phyloP scores from a whole-genome alignment of 2,329 filamentous ascomycete genomes.

The Didymella sp. region DNA sequence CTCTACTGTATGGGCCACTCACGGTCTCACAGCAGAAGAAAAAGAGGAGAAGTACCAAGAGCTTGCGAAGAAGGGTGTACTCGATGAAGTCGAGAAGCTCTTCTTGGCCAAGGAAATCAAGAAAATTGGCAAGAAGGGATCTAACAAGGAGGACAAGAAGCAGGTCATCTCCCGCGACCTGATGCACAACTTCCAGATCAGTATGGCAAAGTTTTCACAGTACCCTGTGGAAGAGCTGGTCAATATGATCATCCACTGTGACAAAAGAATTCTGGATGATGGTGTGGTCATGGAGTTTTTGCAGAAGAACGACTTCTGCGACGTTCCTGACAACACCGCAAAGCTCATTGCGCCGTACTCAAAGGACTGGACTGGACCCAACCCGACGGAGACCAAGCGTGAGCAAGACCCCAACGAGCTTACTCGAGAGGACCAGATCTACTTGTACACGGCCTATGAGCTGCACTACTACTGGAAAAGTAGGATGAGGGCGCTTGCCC shows the following conservation, averaged over 20 bases:
- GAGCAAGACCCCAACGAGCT: constrained; percentile 89
- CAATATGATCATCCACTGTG: constrained; percentile 94
- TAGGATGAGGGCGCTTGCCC: constrained; percentile 85
- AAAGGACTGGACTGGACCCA: constrained; percentile 93
- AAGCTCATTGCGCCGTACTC: constrained; percentile 96
- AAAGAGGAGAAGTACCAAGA: constrained; percentile 97
- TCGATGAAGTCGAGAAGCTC: constrained; percentile 96
- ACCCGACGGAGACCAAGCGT: constrained; percentile 76
- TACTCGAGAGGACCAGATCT: constrained; percentile 94
- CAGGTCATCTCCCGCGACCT: constrained; percentile 92
- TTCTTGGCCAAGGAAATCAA: constrained; percentile 98
- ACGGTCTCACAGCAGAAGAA: constrained; percentile 83
- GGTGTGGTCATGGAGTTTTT: constrained; percentile 95
- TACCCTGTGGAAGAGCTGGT: constrained; percentile 83
- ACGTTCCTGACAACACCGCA: constrained; percentile 84
- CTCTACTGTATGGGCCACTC: constrained; percentile 89
- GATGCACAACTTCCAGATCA: constrained; percentile 66
- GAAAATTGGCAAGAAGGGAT: constrained; percentile 72
- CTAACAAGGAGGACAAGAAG: constrained; percentile 94
- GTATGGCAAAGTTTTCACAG: constrained; percentile 91
- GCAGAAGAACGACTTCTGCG: constrained; percentile 90
- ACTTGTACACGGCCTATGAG: constrained; percentile 90
- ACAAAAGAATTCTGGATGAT: constrained; percentile 86
- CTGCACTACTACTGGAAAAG: constrained; percentile 99
- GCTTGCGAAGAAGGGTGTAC: constrained; percentile 89